phyloP scores from a whole-genome alignment of 495 filamentous ascomycete species.

The Pseudevernia furfuracea region DNA sequence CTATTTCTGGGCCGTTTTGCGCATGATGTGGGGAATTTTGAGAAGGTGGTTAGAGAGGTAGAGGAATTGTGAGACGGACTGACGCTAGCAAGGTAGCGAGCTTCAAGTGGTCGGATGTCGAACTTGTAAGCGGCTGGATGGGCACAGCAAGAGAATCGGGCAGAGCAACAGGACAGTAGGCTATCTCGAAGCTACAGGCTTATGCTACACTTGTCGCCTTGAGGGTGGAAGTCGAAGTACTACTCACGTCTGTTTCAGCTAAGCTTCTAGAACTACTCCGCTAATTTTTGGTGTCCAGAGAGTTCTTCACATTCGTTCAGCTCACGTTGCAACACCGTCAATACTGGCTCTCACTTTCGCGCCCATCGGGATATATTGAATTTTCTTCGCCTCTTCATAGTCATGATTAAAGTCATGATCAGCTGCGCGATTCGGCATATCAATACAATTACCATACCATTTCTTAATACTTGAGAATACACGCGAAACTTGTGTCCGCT shows the following conservation, averaged over 20 bases:
- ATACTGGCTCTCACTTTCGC: too few relatives aligned
- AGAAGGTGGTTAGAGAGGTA: conserved; percentile 62
- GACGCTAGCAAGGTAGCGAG: not conserved
- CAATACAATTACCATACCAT: too few relatives aligned
- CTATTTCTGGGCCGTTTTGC: conserved; percentile 77
- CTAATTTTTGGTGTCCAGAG: not conserved
- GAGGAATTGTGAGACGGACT: conserved; percentile 28
- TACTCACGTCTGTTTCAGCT: not conserved
- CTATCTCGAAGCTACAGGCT: not conserved
- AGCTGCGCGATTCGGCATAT: too few relatives aligned
- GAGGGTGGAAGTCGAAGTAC: not conserved
- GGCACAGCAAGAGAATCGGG: not conserved
- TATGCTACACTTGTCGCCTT: not conserved
- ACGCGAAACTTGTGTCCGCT: too few relatives aligned
- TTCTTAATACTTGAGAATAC: too few relatives aligned
- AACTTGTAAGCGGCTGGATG: not conserved
- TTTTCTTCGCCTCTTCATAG: too few relatives aligned
- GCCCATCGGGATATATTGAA: too few relatives aligned
- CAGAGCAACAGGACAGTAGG: not conserved
- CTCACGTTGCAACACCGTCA: too few relatives aligned
- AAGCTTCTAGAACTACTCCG: not conserved
- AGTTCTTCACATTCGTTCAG: not conserved
- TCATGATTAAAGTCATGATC: too few relatives aligned
- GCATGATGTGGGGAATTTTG: conserved; percentile 62
- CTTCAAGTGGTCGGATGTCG: not conserved